A percentile compares a stretch with the other conserved stretches of the same genome.
Evolutionary conservation across 345 rosid genomes (phyloP).

Genomic region (Euclidium syriacum): DNA sequence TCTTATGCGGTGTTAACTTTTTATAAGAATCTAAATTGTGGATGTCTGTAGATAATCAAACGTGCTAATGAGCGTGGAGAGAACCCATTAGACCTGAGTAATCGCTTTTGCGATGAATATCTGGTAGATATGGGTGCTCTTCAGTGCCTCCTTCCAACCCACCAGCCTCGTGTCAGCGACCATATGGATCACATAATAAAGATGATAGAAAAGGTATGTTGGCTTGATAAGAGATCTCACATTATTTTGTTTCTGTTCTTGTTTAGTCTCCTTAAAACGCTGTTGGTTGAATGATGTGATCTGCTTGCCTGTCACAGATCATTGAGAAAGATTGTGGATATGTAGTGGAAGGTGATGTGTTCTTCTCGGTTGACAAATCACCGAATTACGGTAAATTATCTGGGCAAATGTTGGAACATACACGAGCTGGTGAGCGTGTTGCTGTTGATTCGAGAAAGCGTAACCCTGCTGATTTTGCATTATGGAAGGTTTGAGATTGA

Average conservation of each 20-base stretch:
- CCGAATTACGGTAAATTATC: conserved; percentile 75
- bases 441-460: conserved; percentile 79
- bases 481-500: conserved; percentile 66
- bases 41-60: conserved; percentile 52
- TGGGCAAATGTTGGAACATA: conserved; percentile 64
- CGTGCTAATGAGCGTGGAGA: conserved; percentile 60
- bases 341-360: conserved; percentile 72
- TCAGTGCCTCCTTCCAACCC: conserved; percentile 79
- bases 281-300: not conserved
- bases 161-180: conserved; percentile 68
- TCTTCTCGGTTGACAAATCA: conserved; percentile 66
- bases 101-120: conserved; percentile 69
- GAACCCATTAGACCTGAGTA: conserved; percentile 56
- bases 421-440: conserved; percentile 80
- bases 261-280: not conserved
- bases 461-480: conserved; percentile 84
- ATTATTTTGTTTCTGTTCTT: not conserved
- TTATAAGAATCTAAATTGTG: not conserved
- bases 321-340: conserved; percentile 70
- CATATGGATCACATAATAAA: conserved; percentile 74
- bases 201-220: conserved; percentile 60
- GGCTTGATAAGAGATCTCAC: not conserved
- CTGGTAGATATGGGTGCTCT: conserved; percentile 61
- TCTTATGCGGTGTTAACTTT: not conserved
- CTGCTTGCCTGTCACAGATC: conserved; percentile 45